phyloP scores from a whole-genome alignment of 2,329 filamentous ascomycete genomes.

The Trichoderma koningiopsis region DNA sequence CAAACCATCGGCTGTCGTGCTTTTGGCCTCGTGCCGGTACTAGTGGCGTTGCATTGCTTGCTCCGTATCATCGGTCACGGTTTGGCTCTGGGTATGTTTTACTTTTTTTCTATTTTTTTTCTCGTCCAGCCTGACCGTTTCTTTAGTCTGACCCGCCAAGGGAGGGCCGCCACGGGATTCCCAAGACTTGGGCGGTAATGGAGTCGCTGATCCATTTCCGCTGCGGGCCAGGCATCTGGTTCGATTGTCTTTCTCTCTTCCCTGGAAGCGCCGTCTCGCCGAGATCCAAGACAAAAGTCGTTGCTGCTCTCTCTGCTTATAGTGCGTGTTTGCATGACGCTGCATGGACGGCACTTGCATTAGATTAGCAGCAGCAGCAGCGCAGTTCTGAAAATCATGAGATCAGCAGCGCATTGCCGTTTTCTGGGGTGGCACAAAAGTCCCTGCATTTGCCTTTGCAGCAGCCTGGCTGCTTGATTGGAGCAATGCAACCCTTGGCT shows the following conservation, averaged over 20 bases:
- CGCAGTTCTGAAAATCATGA: constrained; percentile 1
- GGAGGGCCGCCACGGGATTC: constrained; percentile 1
- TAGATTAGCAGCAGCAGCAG: neutral
- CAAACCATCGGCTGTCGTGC: neutral
- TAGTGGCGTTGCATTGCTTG: constrained; percentile 12
- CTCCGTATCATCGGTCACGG: constrained; percentile 20
- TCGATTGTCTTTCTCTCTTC: neutral
- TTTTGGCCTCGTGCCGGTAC: constrained; percentile 12
- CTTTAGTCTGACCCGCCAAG: constrained; percentile 9
- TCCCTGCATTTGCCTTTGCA: constrained; percentile 16
- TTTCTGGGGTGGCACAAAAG: constrained; percentile 18
- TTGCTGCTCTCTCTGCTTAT: neutral
- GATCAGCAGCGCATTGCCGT: constrained; percentile 10
- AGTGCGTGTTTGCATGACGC: neutral
- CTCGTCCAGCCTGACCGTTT: neutral
- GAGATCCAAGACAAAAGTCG: neutral
- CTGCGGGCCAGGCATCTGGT: neutral
- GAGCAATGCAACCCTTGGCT: neutral
- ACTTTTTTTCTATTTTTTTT: neutral
- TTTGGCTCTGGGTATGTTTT: neutral
- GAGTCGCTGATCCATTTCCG: neutral
- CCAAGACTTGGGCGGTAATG: neutral
- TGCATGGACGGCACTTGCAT: neutral
- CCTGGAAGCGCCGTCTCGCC: neutral
- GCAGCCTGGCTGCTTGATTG: neutral